Base-by-base conservation (phyloP, 345 rosid species). In the Alliaria petiolata region DNA sequence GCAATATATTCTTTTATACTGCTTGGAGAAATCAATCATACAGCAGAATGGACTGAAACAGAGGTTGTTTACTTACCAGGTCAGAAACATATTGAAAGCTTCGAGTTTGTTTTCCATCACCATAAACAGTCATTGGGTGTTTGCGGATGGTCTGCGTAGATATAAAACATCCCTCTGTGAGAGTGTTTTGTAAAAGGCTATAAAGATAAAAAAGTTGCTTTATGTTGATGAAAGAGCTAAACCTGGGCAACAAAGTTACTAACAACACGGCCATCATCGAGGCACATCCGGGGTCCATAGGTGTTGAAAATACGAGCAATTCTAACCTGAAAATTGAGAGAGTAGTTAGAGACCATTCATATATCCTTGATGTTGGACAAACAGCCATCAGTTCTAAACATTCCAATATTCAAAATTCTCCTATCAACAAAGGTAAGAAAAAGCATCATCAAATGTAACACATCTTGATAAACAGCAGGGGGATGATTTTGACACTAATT, bases 241-340 rank as follows among this genome's bases (percentile, higher is more conserved):
- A 86, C 99, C 96, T 95, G 99, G 38, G 99, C 96, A 70, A 95
- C 97, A 75, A 95, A 89, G 81, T 95, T 95, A 86, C 99, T 95
- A 78, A 95, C 99, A 76, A 95, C 99, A 57, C 98, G 99, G n/a
- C 99, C 99, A 80, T 95, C 99, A 73, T 95, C 99, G 39, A 95
- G 84, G 76, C 99, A 91, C 98, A 95, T 95, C 49, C 98, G 89
- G 66, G 99, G 99, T 58, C 99, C 99, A 74, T 95, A 95, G 3
- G 99, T 95, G 78, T 91, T 95, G 70, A 95, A 95, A 17, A 95
- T 95, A 62, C 99, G 96, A 75, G 98, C 96, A 84, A 95, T 95
- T 34, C 99, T 89, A 19, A 95, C 99, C 99, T 95, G 86, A 61
- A 61, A 76, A 49, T 17, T 65, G 40, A 52, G 75, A 47, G 26